These are phyloP conservation scores for Scutellaria galericulata DNA, from an alignment of 257 asterid genomes.

Conservation along the genomic window DNA sequence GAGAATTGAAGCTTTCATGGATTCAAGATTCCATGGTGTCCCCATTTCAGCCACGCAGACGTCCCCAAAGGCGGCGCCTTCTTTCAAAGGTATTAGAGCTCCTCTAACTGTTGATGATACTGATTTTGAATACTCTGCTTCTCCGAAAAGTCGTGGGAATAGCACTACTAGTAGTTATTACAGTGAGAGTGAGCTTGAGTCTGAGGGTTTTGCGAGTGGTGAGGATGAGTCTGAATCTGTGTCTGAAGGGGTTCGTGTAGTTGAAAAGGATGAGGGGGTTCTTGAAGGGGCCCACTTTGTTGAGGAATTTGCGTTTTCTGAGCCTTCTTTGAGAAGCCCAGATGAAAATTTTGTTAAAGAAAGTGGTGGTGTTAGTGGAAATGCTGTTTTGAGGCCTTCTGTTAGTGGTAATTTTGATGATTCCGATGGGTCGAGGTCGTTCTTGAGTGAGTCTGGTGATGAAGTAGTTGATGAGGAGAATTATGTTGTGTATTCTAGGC, in stretches of 20 bases:
- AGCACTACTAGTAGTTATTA: slow-evolving; percentile 48
- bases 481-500: slow-evolving; percentile 34
- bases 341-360: slow-evolving; percentile 36
- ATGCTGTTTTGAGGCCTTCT: slow-evolving; percentile 36
- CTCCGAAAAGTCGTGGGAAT: slow-evolving; percentile 41
- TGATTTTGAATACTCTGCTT: slow-evolving; percentile 62
- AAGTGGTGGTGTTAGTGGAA: slow-evolving; percentile 29
- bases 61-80: slow-evolving; percentile 52
- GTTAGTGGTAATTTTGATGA: slow-evolving; percentile 33
- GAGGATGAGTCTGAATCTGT: slow-evolving; percentile 54
- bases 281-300: slow-evolving; percentile 43
- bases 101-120: slow-evolving; percentile 84
- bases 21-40: slow-evolving; percentile 54
- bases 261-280: slow-evolving; percentile 47
- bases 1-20: slow-evolving; percentile 50
- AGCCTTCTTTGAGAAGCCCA: slow-evolving; percentile 45
- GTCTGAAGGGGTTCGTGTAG: slow-evolving; percentile 41
- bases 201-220: slow-evolving; percentile 62
- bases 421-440: slow-evolving; percentile 39
- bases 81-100: slow-evolving; percentile 81
- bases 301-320: slow-evolving; percentile 42
- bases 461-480: slow-evolving; percentile 33
- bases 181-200: slow-evolving; percentile 57
- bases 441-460: slow-evolving; percentile 43
- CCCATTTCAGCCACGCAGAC: slow-evolving; percentile 59